Evolutionary conservation across 225 moss, liverwort and hornwort species (phyloP), one percentile per base, ranked within the genome.

Genomic region (Takakia lepidozioides): DNA sequence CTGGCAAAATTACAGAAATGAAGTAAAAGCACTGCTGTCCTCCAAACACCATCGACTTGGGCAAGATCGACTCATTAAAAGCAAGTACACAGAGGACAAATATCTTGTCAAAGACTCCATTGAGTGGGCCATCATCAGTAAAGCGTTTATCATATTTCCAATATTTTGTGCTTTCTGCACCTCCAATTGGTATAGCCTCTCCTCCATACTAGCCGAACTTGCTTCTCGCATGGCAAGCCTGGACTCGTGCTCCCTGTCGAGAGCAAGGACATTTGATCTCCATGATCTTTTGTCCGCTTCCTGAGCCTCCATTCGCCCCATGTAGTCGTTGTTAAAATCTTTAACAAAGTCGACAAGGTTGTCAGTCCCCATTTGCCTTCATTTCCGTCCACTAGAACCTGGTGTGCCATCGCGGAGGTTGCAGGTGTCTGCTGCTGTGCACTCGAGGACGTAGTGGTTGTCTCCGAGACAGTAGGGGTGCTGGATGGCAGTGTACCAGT

Each of bases 271-370:
- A 10, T 40, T 17, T 17, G 14, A 10, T 40, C 40, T 4, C 10
- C 10, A 40, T 40, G 14, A 4, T 15, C 18, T 37, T 9, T 52
- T 52, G 8, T 38, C 52, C 8, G 25, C 20, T n/a, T 52, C 38
- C 25, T 38, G 22, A 3, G 21, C 2, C 0, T 52, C 37, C 0
- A 26, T 8, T 25, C 52, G 22, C 3, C 13, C 9, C 37, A 52
- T 21, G 38, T 36, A 38, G 25, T 52, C 52, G 16, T 52, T 21
- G 24, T 25, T 38, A 5, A 52, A 52, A 15, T 52, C 52, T 16
- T 52, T 52, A 1, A 52, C 15, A 38, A 52, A 52, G 25, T 52
- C 25, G 1, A 39, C 24, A 1, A 52, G 23, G 17, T 52, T 38
- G 15, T 52, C 38, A 38, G 52, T 52, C 9, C 38, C 52, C 30